These are phyloP conservation scores for Cyberlindnera euphorbiiphila DNA, from an alignment of 805 yeast genomes.

Conservation along the genomic window DNA sequence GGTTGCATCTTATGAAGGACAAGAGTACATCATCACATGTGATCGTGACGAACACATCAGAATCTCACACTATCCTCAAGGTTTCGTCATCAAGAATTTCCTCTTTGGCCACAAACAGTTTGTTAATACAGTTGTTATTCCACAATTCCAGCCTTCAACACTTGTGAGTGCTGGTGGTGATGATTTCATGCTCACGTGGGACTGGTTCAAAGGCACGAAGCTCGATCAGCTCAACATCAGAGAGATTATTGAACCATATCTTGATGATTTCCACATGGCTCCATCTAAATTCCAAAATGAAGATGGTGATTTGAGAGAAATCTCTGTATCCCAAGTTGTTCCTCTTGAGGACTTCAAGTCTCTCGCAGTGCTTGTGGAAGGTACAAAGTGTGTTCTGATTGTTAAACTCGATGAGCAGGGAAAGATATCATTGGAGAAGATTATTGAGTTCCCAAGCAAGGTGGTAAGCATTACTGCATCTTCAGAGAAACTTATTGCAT, in stretches of 20 bases:
- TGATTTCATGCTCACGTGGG: constrained; percentile 66
- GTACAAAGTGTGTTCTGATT: constrained; percentile 41
- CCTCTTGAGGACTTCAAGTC: constrained; percentile 32
- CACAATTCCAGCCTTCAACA: constrained; percentile 44
- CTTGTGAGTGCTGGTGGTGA: constrained; percentile 94
- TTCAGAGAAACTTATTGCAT: constrained; percentile 32
- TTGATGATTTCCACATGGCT: constrained; percentile 57
- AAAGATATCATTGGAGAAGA: constrained; percentile 26
- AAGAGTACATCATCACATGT: constrained; percentile 61
- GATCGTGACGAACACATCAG: constrained; percentile 97
- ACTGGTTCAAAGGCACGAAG: constrained; percentile 55
- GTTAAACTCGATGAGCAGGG: constrained; percentile 24
- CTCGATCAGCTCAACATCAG: constrained; percentile 48
- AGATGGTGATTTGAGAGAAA: constrained; percentile 42
- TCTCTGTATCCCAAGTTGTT: constrained; percentile 44
- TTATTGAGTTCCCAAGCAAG: constrained; percentile 29
- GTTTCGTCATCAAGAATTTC: constrained; percentile 76
- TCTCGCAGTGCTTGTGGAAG: constrained; percentile 47
- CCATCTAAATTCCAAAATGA: constrained; percentile 63
- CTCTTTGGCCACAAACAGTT: constrained; percentile 85
- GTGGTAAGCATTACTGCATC: constrained; percentile 32
- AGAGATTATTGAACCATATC: constrained; percentile 37
- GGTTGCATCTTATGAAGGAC: constrained; percentile 40
- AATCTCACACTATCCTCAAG: constrained; percentile 72
- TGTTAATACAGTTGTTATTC: constrained; percentile 61